phyloP scores from a whole-genome alignment of 768 basidiomycete species.

The Sporobolomyces pararoseus region DNA sequence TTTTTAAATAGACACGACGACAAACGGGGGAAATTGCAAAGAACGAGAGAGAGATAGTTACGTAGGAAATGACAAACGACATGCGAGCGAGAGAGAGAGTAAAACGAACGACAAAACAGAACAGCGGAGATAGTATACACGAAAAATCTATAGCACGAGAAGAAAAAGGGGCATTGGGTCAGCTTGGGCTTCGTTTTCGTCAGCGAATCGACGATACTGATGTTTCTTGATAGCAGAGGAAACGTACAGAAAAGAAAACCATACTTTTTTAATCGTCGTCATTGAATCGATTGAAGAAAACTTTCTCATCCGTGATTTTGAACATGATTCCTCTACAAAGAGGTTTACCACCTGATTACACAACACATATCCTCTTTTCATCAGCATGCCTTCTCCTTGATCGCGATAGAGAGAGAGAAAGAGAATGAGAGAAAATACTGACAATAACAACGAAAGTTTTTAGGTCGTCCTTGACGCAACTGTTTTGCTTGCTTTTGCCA shows the following conservation, averaged over 20 bases:
- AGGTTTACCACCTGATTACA: not conserved
- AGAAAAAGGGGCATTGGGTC: no score
- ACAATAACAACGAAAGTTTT: constrained; percentile 25
- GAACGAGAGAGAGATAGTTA: not conserved
- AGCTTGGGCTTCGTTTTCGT: no score
- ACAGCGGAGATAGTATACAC: no score
- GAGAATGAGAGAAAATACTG: not conserved
- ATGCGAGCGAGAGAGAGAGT: not conserved
- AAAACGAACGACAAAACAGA: no score
- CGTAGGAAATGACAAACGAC: not conserved
- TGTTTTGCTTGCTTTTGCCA: not conserved
- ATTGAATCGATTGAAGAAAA: not conserved
- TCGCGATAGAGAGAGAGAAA: not conserved
- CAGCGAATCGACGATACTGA: no score
- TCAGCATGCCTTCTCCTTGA: no score
- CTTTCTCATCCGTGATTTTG: not conserved
- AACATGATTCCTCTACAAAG: constrained; percentile 27
- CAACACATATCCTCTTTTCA: no score
- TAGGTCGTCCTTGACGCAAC: not conserved
- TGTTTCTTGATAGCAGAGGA: no score
- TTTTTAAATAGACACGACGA: no score
- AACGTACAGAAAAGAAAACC: no score
- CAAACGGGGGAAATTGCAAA: not conserved
- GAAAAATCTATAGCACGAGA: no score
- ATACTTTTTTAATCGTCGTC: not conserved